These are phyloP conservation scores for Funneliformis mosseae DNA, from an alignment of 192 early-diverging fungal genomes.

Conservation along the genomic window DNA sequence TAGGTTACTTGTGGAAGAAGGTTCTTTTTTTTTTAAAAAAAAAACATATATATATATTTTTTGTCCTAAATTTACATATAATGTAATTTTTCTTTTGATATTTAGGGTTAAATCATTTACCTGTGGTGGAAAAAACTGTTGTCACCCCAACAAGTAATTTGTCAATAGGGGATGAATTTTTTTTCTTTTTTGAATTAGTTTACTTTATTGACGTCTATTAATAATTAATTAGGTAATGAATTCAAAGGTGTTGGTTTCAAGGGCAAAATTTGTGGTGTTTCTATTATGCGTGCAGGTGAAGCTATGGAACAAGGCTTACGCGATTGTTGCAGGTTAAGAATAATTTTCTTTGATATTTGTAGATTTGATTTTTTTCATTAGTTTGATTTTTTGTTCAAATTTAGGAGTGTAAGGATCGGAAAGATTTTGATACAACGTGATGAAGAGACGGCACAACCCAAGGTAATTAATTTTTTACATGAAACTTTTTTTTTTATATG, in stretches of 20 bases:
- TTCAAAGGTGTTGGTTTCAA: conserved; percentile 77
- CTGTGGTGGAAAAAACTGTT: conserved; percentile 78
- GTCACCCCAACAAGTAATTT: conserved; percentile 75
- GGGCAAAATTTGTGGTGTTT: conserved; percentile 91
- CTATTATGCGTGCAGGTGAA: conserved; percentile 97
- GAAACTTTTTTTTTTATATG: too few species aligned
- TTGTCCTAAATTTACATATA: background rate
- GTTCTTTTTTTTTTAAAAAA: conserved; percentile 39
- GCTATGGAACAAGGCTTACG: conserved; percentile 85
- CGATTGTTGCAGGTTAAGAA: conserved; percentile 78
- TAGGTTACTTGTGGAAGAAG: conserved; percentile 90
- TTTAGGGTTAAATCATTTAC: conserved; percentile 85
- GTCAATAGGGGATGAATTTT: background rate
- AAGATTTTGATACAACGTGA: conserved; percentile 96
- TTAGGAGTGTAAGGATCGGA: conserved; percentile 85
- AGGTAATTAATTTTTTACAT: too few species aligned
- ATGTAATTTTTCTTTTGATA: background rate
- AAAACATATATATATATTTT: background rate
- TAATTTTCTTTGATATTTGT: too few species aligned
- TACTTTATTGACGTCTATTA: background rate
- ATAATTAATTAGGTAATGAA: conserved; percentile 47
- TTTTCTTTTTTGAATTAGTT: conserved; percentile 2
- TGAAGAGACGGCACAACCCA: conserved; percentile 88
- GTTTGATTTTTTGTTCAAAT: too few species aligned
- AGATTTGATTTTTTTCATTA: too few species aligned